Conservation (phyloP, 805 yeast genomes). For the Torulaspora quercuum region DNA sequence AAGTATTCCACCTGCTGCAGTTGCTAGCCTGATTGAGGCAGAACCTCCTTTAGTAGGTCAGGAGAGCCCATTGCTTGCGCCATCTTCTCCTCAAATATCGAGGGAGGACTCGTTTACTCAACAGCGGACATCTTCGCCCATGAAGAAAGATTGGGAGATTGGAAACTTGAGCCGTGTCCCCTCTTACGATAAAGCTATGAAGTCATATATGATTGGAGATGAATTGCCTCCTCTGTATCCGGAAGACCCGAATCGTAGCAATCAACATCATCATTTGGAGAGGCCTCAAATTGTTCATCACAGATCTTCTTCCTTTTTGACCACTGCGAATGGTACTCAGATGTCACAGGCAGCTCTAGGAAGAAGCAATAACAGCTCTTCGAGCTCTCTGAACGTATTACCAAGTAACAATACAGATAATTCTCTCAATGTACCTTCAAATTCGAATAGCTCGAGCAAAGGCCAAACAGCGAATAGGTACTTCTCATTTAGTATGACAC, state of each 20-base stretch:
- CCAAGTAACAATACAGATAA: slow-evolving; percentile 18
- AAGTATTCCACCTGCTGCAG: background rate
- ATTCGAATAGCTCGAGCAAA: slow-evolving; percentile 12
- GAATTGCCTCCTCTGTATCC: slow-evolving; percentile 70
- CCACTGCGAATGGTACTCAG: slow-evolving; percentile 17
- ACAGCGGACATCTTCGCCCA: slow-evolving; percentile 24
- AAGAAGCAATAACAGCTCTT: slow-evolving; percentile 30
- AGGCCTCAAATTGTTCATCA: slow-evolving; percentile 31
- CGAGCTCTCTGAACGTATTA: slow-evolving; percentile 22
- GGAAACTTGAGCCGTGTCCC: slow-evolving; percentile 67
- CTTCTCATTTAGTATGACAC: slow-evolving; percentile 33
- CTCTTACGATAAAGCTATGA: slow-evolving; percentile 75
- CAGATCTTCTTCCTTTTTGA: slow-evolving; percentile 24
- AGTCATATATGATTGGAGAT: slow-evolving; percentile 46
- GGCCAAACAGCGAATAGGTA: slow-evolving; percentile 25
- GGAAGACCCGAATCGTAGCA: slow-evolving; percentile 1
- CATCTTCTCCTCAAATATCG: slow-evolving; percentile 55
- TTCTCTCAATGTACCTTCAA: slow-evolving; percentile 8
- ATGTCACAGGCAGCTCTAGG: slow-evolving; percentile 20
- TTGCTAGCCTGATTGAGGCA: slow-evolving; percentile 1
- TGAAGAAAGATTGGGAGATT: slow-evolving; percentile 41
- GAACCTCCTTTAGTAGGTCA: slow-evolving; percentile 1
- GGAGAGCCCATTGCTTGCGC: slow-evolving; percentile 37
- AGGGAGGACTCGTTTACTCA: slow-evolving; percentile 50
- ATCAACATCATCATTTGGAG: slow-evolving; percentile 18